Base-by-base conservation (phyloP, 2,329 filamentous ascomycete species). In the Ophiocordyceps robertsii region DNA sequence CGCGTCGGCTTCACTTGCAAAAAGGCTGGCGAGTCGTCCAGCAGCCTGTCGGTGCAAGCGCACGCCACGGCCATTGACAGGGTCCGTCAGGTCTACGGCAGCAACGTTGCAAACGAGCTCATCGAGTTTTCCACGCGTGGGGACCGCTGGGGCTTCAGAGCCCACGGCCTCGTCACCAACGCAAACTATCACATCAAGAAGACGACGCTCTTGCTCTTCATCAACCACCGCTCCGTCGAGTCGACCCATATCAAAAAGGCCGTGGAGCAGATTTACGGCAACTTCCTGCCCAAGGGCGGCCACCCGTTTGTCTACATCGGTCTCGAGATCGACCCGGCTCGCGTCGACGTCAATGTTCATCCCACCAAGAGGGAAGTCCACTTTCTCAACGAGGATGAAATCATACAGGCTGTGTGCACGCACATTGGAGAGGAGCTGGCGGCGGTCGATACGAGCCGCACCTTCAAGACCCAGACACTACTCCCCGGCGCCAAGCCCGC, bases 311-410 rank as follows among this genome's bases (percentile, higher is more conserved):
- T 90, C 44, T 98, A 98, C 56, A 70, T 98, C 24, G 92, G 82
- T 56, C 72, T 98, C 3, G 84, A 95, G 46, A 94, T 98, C 44
- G 89, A 96, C 52, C 90, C 92, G 1, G 78, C 83, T 24, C 74
- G 90, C 42, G 87, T 98, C 4, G 92, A 98, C 59, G 93, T 98
- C 56, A 98, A 98, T 52, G 84, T 98, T 1, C 92, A 98, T 60
- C 92, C 92, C 0, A 98, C 92, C 0, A 98, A 98, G 61, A 75
- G 87, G 40, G 90, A 98, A 57, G 92, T 98, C 17, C 92, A 96
- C 55, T 96, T 98, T 53, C 70, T 98, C 19, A 95, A 96, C 47
- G 92, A 98, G 58, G 92, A 98, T 49, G 92, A 98, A 52, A 94
- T 98, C 38, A 83, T 92, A 38, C 84, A 92, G 49, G 74, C 77